A percentile compares a stretch with the other conserved stretches of the same genome.
Conservation (phyloP, 305 asterid species). For the Fraxinus sp. region DNA sequence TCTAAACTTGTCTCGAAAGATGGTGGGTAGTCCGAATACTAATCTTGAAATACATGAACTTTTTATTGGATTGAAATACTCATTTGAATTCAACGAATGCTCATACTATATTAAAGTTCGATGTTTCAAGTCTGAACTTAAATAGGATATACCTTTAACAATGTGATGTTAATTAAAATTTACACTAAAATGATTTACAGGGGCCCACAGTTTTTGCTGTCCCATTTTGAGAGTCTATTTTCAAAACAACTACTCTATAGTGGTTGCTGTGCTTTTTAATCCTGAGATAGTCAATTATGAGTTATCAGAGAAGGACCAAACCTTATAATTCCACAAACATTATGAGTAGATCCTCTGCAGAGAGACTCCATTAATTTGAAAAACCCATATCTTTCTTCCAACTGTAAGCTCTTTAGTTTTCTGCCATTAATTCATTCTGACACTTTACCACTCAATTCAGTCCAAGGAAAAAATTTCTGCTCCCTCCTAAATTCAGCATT, state of each 20-base stretch:
- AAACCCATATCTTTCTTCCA: constrained; percentile 32
- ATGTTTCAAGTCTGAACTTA: neutral
- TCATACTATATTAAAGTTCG: neutral
- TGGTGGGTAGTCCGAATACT: neutral
- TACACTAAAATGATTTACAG: constrained; percentile 50
- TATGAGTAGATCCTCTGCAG: constrained; percentile 59
- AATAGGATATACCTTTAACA: neutral
- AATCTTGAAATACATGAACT: neutral
- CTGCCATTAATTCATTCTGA: constrained; percentile 43
- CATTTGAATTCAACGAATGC: neutral
- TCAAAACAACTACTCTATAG: constrained; percentile 32
- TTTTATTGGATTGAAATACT: neutral
- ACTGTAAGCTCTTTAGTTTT: constrained; percentile 28
- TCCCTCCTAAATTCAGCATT: neutral
- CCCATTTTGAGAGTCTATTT: constrained; percentile 23
- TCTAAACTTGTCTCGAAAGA: neutral
- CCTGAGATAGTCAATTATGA: constrained; percentile 44
- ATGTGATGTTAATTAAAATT: constrained; percentile 24
- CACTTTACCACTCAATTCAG: constrained; percentile 59
- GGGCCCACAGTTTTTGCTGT: constrained; percentile 51
- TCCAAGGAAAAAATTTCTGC: constrained; percentile 35
- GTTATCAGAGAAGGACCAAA: constrained; percentile 42
- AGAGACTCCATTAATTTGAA: constrained; percentile 27
- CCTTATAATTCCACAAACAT: constrained; percentile 48
- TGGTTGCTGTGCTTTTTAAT: constrained; percentile 14